Evolutionary conservation across 75 land plant species (phyloP), one percentile per base, ranked within the genome.

Genomic region (Azolla pinnata): DNA sequence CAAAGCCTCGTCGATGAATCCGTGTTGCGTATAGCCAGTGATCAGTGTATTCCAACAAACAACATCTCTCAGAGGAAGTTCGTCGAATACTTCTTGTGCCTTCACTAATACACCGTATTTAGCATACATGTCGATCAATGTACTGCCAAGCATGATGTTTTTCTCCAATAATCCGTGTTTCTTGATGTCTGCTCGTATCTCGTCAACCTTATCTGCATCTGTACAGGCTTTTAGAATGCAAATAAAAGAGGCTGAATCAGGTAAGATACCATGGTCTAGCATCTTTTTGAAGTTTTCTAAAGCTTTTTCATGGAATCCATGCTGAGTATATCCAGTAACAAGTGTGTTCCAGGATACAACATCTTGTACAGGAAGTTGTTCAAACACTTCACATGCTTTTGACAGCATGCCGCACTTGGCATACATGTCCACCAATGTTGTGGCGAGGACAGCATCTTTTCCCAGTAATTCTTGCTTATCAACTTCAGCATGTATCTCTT

Each of bases 381-480:
- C 57, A 49, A 62, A 62, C 28, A 62, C 31, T 0, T 49, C 16
- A 4, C 32, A 29, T 17, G 64, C 64, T 17, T 49, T 16, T 31
- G 21, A 25, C 9, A 62, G 8, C 17, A 19, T 2, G 0, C 83
- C 87, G 46, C 78, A 76, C 38, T 69, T 74, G 53, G 72, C 70
- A 34, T 77, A 80, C 83, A 83, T 74, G 51, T 80, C 70, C 1
- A 83, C 71, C 17, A 83, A 33, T 24, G 80, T 45, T 48, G 79
- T 83, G 25, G 68, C 72, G 17, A 83, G 70, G 61, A 63, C 65
- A 53, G 79, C 32, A 66, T 79, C 78, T 0, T 21, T 24, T 52
- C 60, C 71, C 9, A 76, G n/a, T n/a, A n/a, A 25, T 12, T 44
- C 60, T 46, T 74, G 56, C 53, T 24, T 24, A 2, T 26, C 34